phyloP scores from a whole-genome alignment of 257 asterid species.

The Capsicum chinense region DNA sequence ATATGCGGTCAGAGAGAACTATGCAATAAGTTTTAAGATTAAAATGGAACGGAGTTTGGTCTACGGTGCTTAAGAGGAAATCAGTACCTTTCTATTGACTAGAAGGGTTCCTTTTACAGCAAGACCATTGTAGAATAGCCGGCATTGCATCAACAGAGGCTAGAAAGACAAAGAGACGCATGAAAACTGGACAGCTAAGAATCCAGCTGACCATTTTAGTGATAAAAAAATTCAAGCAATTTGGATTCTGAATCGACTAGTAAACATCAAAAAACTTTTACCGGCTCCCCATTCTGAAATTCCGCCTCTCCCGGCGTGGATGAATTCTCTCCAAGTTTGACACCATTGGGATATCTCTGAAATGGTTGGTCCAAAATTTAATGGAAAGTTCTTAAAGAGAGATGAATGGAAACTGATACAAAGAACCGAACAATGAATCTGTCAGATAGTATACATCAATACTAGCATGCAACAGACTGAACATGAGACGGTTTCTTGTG shows the following conservation, averaged over 20 bases:
- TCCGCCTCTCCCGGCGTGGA: slow-evolving; percentile 41
- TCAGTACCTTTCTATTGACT: slow-evolving; percentile 63
- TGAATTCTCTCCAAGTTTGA: slow-evolving; percentile 33
- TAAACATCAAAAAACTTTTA: slow-evolving; percentile 33
- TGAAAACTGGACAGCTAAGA: slow-evolving; percentile 19
- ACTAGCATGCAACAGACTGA: background rate
- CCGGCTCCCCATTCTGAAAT: slow-evolving; percentile 52
- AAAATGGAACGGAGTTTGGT: background rate
- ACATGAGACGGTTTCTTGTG: background rate
- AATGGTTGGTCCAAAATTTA: background rate
- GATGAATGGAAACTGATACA: slow-evolving; percentile 5
- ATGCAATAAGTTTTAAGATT: background rate
- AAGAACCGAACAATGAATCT: background rate
- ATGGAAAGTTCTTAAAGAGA: slow-evolving; percentile 1
- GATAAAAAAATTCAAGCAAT: background rate
- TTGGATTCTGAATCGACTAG: background rate
- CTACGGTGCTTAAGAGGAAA: background rate
- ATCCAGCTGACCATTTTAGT: background rate
- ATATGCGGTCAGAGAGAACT: background rate
- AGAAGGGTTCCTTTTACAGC: slow-evolving; percentile 96
- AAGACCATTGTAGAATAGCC: slow-evolving; percentile 65
- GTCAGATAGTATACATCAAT: background rate
- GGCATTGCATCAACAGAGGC: slow-evolving; percentile 91
- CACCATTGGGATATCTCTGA: slow-evolving; percentile 29
- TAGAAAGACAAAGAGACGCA: slow-evolving; percentile 42